These are phyloP conservation scores for Gonapodya sp. DNA, from an alignment of 192 early-diverging fungal genomes.

Conservation along the genomic window DNA sequence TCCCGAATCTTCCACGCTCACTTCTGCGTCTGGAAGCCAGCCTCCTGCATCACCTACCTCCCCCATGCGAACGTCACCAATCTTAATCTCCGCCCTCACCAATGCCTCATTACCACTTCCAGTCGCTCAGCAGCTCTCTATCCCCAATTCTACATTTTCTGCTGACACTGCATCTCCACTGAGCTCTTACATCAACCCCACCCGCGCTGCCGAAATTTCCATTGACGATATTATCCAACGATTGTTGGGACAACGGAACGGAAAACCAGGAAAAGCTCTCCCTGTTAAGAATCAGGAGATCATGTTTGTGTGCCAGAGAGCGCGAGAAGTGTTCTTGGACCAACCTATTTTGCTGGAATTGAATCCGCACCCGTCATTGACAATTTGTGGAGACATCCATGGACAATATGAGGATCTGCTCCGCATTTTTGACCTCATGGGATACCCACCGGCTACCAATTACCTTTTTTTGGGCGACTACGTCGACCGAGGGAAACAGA, in stretches of 20 bases:
- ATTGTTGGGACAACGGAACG: slow-evolving; percentile 68
- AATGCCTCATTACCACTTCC: not conserved
- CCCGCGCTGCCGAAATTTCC: slow-evolving; percentile 30
- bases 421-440: slow-evolving; percentile 85
- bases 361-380: slow-evolving; percentile 51
- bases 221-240: slow-evolving; percentile 84
- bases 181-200: not conserved
- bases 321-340: slow-evolving; percentile 79
- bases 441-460: slow-evolving; percentile 83
- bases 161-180: not conserved
- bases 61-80: not conserved
- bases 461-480: slow-evolving; percentile 70
- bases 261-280: slow-evolving; percentile 64
- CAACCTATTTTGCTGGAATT: slow-evolving; percentile 60
- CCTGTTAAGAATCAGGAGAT: slow-evolving; percentile 82
- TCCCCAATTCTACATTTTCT: not conserved
- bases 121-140: not conserved
- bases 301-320: slow-evolving; percentile 70
- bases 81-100: not conserved
- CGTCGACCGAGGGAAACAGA: slow-evolving; percentile 94
- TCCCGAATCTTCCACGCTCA: not conserved
- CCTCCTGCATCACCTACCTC: not conserved
- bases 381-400: slow-evolving; percentile 86
- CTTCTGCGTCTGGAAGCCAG: not conserved
- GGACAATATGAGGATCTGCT: slow-evolving; percentile 91